Evolutionary conservation across 495 filamentous ascomycete genomes (phyloP).

Genomic region (Aspergillus panamensis): DNA sequence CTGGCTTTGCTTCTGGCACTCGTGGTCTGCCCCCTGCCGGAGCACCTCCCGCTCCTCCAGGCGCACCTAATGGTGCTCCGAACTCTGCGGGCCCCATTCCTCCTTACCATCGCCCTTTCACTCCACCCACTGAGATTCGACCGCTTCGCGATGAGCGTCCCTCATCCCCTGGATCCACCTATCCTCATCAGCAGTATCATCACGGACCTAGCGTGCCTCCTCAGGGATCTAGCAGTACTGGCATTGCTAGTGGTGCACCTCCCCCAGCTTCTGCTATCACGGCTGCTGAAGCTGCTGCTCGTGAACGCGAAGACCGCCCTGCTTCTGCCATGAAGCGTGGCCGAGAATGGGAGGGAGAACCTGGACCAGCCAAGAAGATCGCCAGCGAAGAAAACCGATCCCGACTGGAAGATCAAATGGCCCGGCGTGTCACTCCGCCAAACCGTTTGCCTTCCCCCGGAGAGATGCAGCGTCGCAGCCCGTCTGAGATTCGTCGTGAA

Average conservation of each 20-base stretch:
- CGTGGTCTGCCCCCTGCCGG: slow-evolving; percentile 42
- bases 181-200: slow-evolving; percentile 74
- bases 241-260: slow-evolving; percentile 74
- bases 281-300: slow-evolving; percentile 72
- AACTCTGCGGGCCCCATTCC: slow-evolving; percentile 44
- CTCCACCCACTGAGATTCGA: slow-evolving; percentile 78
- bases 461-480: slow-evolving; percentile 68
- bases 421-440: slow-evolving; percentile 68
- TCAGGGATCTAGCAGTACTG: slow-evolving; percentile 62
- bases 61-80: slow-evolving; percentile 50
- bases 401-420: slow-evolving; percentile 76
- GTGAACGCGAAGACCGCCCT: slow-evolving; percentile 80
- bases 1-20: slow-evolving; percentile 30
- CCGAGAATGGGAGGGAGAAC: slow-evolving; percentile 84
- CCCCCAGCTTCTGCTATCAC: slow-evolving; percentile 67
- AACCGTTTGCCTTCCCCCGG: slow-evolving; percentile 59
- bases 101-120: slow-evolving; percentile 61
- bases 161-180: slow-evolving; percentile 77
- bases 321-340: slow-evolving; percentile 76
- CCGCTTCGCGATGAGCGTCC: slow-evolving; percentile 82
- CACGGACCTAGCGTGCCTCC: slow-evolving; percentile 63
- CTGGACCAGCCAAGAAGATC: slow-evolving; percentile 69
- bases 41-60: slow-evolving; percentile 45
- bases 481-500: slow-evolving; percentile 69
- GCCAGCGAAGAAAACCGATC: slow-evolving; percentile 83